Evolutionary conservation across 2,329 filamentous ascomycete genomes (phyloP), one percentile per base, ranked within the genome.

Genomic region (Penicillium sp.): DNA sequence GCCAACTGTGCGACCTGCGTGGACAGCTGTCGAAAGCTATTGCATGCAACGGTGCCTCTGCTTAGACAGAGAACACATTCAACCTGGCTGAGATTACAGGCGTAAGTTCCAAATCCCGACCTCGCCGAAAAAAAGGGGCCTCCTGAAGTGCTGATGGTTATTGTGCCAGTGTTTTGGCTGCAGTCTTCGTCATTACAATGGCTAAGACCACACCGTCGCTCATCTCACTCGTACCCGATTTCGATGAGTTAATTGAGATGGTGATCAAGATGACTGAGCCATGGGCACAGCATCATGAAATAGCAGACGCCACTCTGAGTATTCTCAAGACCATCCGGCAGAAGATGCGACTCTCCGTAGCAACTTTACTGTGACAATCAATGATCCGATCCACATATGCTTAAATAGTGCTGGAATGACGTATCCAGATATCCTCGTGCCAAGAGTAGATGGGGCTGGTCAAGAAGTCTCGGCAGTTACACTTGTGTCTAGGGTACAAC

Each of bases 321-420:
- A 61, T 62, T 40, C 39, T 62, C 33, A 60, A 60, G 31, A 52
- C 54, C 18, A 59, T 62, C 29, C 53, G 52, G 11, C 55, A 53
- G 31, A 62, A 62, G 43, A 24, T 59, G 14, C 47, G 54, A 31
- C 37, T 60, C 10, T 43, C 40, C 5, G 37, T 36, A 18, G 40
- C 40, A 18, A 43, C 40, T 18, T 43, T 43, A 29, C 8, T 43
- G 18, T 26, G n/a, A 18, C n/a, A n/a, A n/a, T n/a, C n/a, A n/a
- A n/a, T n/a, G n/a, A n/a, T n/a, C n/a, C n/a, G n/a, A n/a, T n/a
- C n/a, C n/a, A n/a, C n/a, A n/a, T n/a, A n/a, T n/a, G n/a, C n/a
- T n/a, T n/a, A n/a, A n/a, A n/a, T n/a, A n/a, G n/a, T n/a, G 10
- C 24, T 5, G 24, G 24, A 28, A 28, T 28, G 24, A 28, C 24